phyloP scores from a whole-genome alignment of 257 asterid genomes.

The Solanum paucissectum region DNA sequence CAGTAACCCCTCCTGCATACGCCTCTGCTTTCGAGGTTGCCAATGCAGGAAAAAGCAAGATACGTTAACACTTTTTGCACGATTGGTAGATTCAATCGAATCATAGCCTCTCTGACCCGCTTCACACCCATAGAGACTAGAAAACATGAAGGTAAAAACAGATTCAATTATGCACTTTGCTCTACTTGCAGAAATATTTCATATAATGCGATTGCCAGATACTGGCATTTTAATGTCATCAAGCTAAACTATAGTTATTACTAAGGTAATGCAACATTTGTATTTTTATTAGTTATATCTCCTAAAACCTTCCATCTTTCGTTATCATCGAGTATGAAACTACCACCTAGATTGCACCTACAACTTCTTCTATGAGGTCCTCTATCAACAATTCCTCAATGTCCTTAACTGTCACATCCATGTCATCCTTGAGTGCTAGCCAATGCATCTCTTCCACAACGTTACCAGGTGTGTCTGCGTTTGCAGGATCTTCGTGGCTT shows the following conservation, averaged over 20 bases:
- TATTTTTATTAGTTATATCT: constrained; percentile 1
- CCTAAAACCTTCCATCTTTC: background rate
- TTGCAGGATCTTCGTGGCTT: constrained; percentile 10
- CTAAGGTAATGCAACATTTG: background rate
- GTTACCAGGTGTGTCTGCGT: constrained; percentile 16
- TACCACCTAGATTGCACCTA: background rate
- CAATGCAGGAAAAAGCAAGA: too few relatives aligned
- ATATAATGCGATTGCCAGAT: background rate
- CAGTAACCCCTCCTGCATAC: too few relatives aligned
- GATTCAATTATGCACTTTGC: background rate
- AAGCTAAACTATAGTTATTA: background rate
- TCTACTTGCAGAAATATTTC: background rate
- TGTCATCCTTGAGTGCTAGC: constrained; percentile 32
- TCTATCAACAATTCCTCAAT: constrained; percentile 57
- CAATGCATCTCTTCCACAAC: constrained; percentile 54
- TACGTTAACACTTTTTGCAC: too few relatives aligned
- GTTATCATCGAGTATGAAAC: background rate
- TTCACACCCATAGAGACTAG: background rate
- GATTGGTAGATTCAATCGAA: too few relatives aligned
- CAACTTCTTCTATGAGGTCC: constrained; percentile 38
- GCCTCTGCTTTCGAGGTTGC: too few relatives aligned
- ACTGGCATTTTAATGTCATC: background rate
- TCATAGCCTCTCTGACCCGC: background rate
- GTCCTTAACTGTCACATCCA: constrained; percentile 43
- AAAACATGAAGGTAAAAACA: background rate